A percentile compares a stretch with the other conserved stretches of the same genome.
These are phyloP conservation scores for Gnomoniopsis sp. DNA, from an alignment of 2,329 filamentous ascomycete species.

Conservation along the genomic window DNA sequence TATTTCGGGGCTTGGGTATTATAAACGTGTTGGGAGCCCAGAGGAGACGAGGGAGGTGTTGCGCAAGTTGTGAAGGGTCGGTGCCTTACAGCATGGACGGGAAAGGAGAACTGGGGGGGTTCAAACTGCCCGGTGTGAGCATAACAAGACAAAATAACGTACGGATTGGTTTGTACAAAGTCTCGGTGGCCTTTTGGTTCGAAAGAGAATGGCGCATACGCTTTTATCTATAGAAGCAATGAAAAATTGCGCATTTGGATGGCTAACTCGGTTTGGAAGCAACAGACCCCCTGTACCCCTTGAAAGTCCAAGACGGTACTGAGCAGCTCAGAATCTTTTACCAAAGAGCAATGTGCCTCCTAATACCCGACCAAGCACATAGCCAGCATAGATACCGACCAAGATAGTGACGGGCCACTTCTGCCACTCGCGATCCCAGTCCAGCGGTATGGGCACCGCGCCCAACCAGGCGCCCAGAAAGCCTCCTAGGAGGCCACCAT, in stretches of 20 bases:
- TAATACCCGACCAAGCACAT: constrained; percentile 64
- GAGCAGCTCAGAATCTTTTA: constrained; percentile 34
- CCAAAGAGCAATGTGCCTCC: constrained; percentile 51
- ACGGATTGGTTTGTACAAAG: too few relatives aligned
- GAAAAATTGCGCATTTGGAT: too few relatives aligned
- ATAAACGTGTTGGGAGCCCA: constrained; percentile 9
- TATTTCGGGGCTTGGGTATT: background rate
- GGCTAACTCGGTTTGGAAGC: too few relatives aligned
- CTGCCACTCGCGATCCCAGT: constrained; percentile 99
- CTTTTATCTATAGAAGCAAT: background rate
- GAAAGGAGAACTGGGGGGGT: background rate
- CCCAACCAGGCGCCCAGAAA: constrained; percentile 86
- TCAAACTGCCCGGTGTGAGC: too few relatives aligned
- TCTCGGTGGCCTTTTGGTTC: too few relatives aligned
- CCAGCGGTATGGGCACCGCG: constrained; percentile 89
- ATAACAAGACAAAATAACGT: background rate
- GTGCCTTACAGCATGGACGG: background rate
- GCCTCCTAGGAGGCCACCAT: constrained; percentile 76
- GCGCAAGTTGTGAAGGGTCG: background rate
- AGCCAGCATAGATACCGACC: constrained; percentile 76
- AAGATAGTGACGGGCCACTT: constrained; percentile 94
- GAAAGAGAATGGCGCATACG: too few relatives aligned
- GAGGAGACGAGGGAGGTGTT: constrained; percentile 10
- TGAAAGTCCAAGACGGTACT: background rate
- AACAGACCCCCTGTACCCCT: background rate